These are phyloP conservation scores for Dioscorea cayenensis DNA, from an alignment of 116 monocot species.

Conservation along the genomic window DNA sequence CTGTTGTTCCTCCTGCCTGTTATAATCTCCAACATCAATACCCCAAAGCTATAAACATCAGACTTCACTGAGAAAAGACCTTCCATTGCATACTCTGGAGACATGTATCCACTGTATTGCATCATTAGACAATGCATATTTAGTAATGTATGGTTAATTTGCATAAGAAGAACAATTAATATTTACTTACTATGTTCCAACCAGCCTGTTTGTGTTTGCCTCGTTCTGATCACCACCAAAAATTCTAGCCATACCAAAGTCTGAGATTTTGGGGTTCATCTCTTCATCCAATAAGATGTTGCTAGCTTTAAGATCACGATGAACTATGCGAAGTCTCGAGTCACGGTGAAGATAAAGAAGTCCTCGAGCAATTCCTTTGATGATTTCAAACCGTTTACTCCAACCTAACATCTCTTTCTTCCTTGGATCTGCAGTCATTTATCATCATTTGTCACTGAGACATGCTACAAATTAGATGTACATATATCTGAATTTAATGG, in stretches of 20 bases:
- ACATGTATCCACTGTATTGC: conserved; percentile 48
- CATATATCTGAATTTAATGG: not conserved
- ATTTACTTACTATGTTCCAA: conserved; percentile 34
- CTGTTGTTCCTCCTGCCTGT: conserved; percentile 31
- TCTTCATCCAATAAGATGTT: conserved; percentile 51
- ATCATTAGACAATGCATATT: not conserved
- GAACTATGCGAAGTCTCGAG: conserved; percentile 43
- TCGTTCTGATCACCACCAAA: conserved; percentile 36
- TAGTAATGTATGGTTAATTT: not conserved
- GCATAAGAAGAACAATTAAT: too few species aligned
- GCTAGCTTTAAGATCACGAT: conserved; percentile 62
- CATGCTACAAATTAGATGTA: not conserved
- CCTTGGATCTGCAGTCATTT: conserved; percentile 10
- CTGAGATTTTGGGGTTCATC: conserved; percentile 50
- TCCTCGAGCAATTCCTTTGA: conserved; percentile 60
- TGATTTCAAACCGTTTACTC: conserved; percentile 42
- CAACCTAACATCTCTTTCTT: conserved; percentile 37
- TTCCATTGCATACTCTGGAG: conserved; percentile 56
- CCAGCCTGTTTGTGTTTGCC: conserved; percentile 30
- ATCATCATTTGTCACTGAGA: not conserved
- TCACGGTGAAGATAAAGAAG: conserved; percentile 51
- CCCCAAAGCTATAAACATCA: conserved; percentile 59
- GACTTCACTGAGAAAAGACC: conserved; percentile 50
- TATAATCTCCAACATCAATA: conserved; percentile 40
- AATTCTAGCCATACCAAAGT: conserved; percentile 47